These are phyloP conservation scores for Trichocladium antarcticum DNA, from an alignment of 495 filamentous ascomycete genomes.

Conservation along the genomic window DNA sequence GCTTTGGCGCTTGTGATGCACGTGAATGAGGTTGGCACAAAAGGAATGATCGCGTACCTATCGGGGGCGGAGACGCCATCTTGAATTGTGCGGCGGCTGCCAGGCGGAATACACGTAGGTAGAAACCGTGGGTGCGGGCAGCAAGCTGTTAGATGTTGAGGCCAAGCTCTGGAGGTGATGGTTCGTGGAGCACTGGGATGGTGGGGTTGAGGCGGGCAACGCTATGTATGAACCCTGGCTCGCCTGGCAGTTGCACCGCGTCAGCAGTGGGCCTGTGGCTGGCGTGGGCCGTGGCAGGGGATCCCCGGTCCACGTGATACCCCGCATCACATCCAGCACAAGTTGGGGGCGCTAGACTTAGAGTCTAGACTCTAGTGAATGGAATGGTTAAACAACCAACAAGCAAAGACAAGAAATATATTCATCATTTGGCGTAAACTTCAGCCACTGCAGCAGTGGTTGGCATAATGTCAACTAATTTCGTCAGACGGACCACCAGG, in stretches of 20 bases:
- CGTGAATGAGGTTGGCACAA: not conserved
- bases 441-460: too few relatives aligned
- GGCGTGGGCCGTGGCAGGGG: not conserved
- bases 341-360: not conserved
- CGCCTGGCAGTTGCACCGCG: constrained; percentile 1
- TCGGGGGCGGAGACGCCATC: constrained; percentile 22
- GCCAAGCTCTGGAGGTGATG: constrained; percentile 7
- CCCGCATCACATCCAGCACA: constrained; percentile 18
- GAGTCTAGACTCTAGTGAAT: too few relatives aligned
- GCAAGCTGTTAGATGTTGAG: not conserved
- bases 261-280: constrained; percentile 16
- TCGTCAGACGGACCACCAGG: constrained; percentile 25
- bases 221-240: not conserved
- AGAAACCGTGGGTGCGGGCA: not conserved
- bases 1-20: constrained; percentile 3
- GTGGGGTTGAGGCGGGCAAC: constrained; percentile 20
- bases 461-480: constrained; percentile 21
- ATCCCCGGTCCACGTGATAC: constrained; percentile 25
- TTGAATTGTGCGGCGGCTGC: not conserved
- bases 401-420: too few relatives aligned
- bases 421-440: too few relatives aligned
- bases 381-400: too few relatives aligned
- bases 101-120: not conserved
- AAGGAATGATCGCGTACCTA: constrained; percentile 14
- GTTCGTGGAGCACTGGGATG: constrained; percentile 13